A percentile compares a stretch with the other conserved stretches of the same genome.
phyloP scores from a whole-genome alignment of 2,329 filamentous ascomycete species.

The Fusarium pseudocircinatum region DNA sequence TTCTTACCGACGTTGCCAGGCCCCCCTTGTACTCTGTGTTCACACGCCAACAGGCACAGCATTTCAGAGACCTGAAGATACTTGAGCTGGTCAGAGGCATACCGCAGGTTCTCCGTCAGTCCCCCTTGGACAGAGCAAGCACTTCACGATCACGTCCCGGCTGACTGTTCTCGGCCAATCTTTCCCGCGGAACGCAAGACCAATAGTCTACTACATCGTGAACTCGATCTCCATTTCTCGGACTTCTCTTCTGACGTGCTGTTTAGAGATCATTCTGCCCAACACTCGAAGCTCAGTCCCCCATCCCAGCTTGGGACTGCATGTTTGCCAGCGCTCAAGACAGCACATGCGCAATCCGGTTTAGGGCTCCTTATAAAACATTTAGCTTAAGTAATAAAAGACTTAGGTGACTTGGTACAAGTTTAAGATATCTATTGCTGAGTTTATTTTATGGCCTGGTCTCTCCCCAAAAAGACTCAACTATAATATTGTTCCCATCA shows the following conservation, averaged over 20 bases:
- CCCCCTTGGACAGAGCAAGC: accelerated
- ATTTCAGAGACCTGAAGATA: accelerated
- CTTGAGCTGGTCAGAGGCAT: neutral
- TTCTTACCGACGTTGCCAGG: accelerated
- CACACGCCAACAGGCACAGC: accelerated
- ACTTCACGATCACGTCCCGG: neutral
- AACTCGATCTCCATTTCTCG: accelerated
- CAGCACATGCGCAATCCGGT: neutral
- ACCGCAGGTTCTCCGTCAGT: accelerated
- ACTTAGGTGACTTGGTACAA: neutral
- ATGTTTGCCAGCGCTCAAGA: too few relatives aligned
- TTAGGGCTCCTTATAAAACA: neutral
- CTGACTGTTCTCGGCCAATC: neutral
- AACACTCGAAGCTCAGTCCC: accelerated
- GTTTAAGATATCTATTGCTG: neutral
- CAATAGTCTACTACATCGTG: accelerated
- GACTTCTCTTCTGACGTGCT: neutral
- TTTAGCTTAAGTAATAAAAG: accelerated
- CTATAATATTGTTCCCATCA: neutral
- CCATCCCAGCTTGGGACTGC: accelerated
- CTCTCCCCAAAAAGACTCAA: neutral
- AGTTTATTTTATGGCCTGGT: neutral
- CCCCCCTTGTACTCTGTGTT: accelerated
- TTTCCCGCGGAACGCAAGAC: accelerated
- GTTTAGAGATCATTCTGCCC: neutral